Evolutionary conservation across 306 rosid species (phyloP), one percentile per base, ranked within the genome.

Genomic region (Oxytropis ochrocephala): DNA sequence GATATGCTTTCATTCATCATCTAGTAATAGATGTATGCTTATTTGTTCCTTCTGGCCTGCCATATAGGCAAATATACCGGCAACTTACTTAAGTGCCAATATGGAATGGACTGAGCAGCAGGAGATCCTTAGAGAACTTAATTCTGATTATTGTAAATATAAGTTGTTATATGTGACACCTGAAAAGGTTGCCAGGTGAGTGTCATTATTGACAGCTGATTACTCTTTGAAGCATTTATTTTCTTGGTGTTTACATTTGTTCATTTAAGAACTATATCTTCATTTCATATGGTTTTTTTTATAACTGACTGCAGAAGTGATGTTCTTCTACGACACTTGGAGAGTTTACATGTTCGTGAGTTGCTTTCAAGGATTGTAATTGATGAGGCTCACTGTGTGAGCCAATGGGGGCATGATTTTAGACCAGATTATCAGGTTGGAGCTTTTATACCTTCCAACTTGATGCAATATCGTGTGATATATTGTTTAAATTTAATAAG

Each of bases 391-490:
- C 99, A 94, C 75, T 94, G 99, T 70, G 97, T 94, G 84, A 94
- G 99, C 80, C 99, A 94, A 84, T 94, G 99, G 99, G 99, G 99
- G 73, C 99, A 94, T 87, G 99, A 94, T 81, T 94, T 94, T 76
- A 84, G 99, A 79, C 99, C 99, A 38, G 99, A 94, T 78, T 94
- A 94, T 85, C 99, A 94, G 96, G 99, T 91, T 76, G 33, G 75
- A 36, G 74, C 73, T 79, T 57, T 65, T 35, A 30, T 44, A 48
- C 68, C 46, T 64, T 73, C 72, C 24, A 51, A 74, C 18, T 53
- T 68, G 30, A 19, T 67, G 36, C 56, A 50, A 24, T 41, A 17
- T 9, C 14, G 11, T 32, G 24, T 72, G 55, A 10, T 62, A 27
- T 73, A 35, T 36, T 9, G 42, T 52, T 74, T 67, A 56, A 53